A percentile compares a stretch with the other conserved stretches of the same genome.
Conservation (phyloP, 2,329 filamentous ascomycete genomes). For the Aspergillus sp. region DNA sequence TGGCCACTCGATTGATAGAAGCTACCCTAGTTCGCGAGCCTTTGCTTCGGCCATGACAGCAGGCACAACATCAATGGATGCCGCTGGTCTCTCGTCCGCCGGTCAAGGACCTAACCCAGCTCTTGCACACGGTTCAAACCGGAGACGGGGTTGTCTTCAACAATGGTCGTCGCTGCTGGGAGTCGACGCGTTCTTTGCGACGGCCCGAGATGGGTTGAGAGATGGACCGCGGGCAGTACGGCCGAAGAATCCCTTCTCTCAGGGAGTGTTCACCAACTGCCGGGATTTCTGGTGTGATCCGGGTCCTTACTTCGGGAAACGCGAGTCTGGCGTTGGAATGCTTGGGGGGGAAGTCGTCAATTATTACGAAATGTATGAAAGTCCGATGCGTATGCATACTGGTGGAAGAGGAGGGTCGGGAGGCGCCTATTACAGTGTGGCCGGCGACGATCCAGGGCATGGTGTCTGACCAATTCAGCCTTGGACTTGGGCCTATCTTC, state of each 20-base stretch:
- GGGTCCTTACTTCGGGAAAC: conserved; percentile 66
- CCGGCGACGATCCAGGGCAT: conserved; percentile 30
- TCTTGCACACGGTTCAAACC: conserved; percentile 38
- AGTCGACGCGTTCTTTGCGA: conserved; percentile 88
- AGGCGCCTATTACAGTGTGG: conserved; percentile 52
- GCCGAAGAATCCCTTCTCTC: conserved; percentile 73
- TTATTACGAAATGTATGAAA: conserved; percentile 84
- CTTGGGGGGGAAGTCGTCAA: conserved; percentile 73
- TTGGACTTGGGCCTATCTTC: not conserved
- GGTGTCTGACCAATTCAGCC: conserved; percentile 15
- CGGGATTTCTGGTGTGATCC: conserved; percentile 95
- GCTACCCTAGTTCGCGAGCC: conserved; percentile 47
- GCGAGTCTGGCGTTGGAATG: conserved; percentile 65
- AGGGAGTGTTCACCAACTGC: conserved; percentile 79
- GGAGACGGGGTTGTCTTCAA: conserved; percentile 56
- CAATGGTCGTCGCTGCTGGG: conserved; percentile 80
- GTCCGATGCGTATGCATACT: conserved; percentile 57
- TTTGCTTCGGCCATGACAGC: conserved; percentile 64
- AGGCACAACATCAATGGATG: conserved; percentile 55
- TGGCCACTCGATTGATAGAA: conserved; percentile 56
- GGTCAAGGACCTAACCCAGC: conserved; percentile 58
- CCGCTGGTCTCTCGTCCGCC: conserved; percentile 59
- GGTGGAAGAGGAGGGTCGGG: conserved; percentile 39
- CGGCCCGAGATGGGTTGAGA: conserved; percentile 64
- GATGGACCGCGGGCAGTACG: conserved; percentile 41